A percentile compares a stretch with the other conserved stretches of the same genome.
phyloP scores from a whole-genome alignment of 2,329 filamentous ascomycete species.

The Cladophialophora yegresii region DNA sequence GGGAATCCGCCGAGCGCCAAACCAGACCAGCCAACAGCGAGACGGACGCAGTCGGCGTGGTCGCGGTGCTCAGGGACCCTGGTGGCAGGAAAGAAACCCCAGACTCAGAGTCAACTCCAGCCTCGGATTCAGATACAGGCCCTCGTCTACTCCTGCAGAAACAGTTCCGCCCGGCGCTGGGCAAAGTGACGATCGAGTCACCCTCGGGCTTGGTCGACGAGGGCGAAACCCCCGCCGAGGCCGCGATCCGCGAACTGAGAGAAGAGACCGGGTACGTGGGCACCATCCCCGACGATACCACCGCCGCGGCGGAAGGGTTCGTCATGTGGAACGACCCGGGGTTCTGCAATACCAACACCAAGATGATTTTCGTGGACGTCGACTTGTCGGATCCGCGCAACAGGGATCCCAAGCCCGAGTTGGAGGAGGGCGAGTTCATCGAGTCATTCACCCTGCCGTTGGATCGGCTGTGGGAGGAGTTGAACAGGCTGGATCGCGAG shows the following conservation, averaged over 20 bases:
- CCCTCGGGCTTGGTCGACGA: slow-evolving; percentile 63
- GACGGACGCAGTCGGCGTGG: slow-evolving; percentile 62
- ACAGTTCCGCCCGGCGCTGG: slow-evolving; percentile 62
- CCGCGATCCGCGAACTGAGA: slow-evolving; percentile 60
- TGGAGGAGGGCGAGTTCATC: slow-evolving; percentile 81
- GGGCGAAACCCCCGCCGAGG: slow-evolving; percentile 58
- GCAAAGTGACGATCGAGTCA: slow-evolving; percentile 61
- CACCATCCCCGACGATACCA: slow-evolving; percentile 31
- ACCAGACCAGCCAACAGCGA: slow-evolving; percentile 48
- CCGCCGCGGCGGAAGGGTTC: slow-evolving; percentile 34
- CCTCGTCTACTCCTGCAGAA: slow-evolving; percentile 51
- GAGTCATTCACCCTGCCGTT: slow-evolving; percentile 73
- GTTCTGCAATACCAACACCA: slow-evolving; percentile 54
- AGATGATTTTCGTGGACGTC: slow-evolving; percentile 68
- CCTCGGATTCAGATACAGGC: slow-evolving; percentile 29
- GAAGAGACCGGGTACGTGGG: slow-evolving; percentile 67
- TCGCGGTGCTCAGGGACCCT: slow-evolving; percentile 56
- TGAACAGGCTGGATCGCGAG: slow-evolving; percentile 65
- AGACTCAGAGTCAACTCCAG: neutral
- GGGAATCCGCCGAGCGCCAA: slow-evolving; percentile 50
- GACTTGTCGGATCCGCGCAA: slow-evolving; percentile 71
- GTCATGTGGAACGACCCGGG: slow-evolving; percentile 46
- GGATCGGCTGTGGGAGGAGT: slow-evolving; percentile 64
- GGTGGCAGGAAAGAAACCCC: slow-evolving; percentile 23
- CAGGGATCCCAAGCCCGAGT: slow-evolving; percentile 62